These are phyloP conservation scores for Ilyonectria sp. DNA, from an alignment of 2,329 filamentous ascomycete species.

Conservation along the genomic window DNA sequence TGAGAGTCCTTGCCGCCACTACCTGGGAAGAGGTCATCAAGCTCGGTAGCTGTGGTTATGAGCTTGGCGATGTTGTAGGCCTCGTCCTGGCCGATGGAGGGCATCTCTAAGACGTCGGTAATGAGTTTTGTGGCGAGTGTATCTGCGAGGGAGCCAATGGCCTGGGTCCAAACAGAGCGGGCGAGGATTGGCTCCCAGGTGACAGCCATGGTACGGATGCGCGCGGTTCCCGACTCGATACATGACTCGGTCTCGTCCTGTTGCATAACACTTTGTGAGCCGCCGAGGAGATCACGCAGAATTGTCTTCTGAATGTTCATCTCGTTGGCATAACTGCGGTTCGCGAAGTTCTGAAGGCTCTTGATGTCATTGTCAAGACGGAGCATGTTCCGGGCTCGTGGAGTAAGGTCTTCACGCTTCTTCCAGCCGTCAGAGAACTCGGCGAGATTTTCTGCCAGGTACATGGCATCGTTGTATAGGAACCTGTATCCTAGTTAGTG, in stretches of 20 bases:
- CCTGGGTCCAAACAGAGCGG: conserved; percentile 74
- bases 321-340: conserved; percentile 73
- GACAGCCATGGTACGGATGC: conserved; percentile 67
- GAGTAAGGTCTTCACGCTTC: conserved; percentile 65
- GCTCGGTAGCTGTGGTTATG: conserved; percentile 69
- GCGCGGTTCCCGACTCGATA: conserved; percentile 67
- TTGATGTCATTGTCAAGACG: conserved; percentile 73
- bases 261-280: conserved; percentile 72
- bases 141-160: conserved; percentile 72
- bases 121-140: conserved; percentile 73
- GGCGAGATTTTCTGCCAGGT: conserved; percentile 71
- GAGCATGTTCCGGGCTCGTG: conserved; percentile 67
- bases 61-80: conserved; percentile 73
- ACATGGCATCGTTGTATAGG: conserved; percentile 78
- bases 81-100: conserved; percentile 74
- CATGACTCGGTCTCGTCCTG: conserved; percentile 68
- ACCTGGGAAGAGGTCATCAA: conserved; percentile 73
- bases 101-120: conserved; percentile 73
- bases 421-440: conserved; percentile 68
- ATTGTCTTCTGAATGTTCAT: conserved; percentile 74
- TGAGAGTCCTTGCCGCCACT: conserved; percentile 60
- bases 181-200: conserved; percentile 73
- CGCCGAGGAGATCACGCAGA: conserved; percentile 73
- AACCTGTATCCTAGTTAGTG: conserved; percentile 60
- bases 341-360: conserved; percentile 72